Base-by-base conservation (phyloP, 768 basidiomycete genomes). In the Mrakia blollopis region DNA sequence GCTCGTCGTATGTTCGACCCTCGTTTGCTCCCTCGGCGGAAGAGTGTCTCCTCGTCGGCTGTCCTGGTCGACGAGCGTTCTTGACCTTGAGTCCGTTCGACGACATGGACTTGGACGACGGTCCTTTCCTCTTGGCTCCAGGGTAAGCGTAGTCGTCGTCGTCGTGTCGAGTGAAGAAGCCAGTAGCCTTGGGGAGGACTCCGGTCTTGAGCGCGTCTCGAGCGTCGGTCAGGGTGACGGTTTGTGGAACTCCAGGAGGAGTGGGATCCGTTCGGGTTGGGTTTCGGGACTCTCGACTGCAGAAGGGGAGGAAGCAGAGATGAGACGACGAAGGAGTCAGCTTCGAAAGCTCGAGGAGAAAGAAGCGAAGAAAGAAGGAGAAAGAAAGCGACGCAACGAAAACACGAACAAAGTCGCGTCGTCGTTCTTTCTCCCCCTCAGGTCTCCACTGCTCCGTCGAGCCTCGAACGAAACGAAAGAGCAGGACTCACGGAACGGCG, bases 161-260 rank as follows among this genome's bases (percentile, higher is more conserved):
- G 28, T 37, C 35, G 37, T 70, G 37, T 16, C 37, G 28, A 21
- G 69, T 16, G 44, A 44, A 70, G 47, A 41, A 37, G 18, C 37
- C 41, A 18, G 69, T 30, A 2, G 28, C 69, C 37, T 41, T 44
- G 44, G 69, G 28, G 47, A 41, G 21, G n/a, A 44, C 41, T 11
- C 69, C 69, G 7, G 47, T 44, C 41, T 25, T n/a, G 6, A 44
- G 25, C n/a, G 69, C 69, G 69, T 37, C 69, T 13, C 69, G 69
- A 44, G 69, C 69, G 41, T 37, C 69, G 18, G 18, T 16, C 3
- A 70, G 69, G 30, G 69, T 41, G 47, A 70, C 47, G 44, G 69
- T 70, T 25, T 44, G 69, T 6, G 47, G 44, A 18, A n/a, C 69
- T 25, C 69, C 69, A n/a, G 69, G 25, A 44, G 69, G 18, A 70